phyloP scores from a whole-genome alignment of 2,329 filamentous ascomycete genomes.

The Aspergillus caelatus region DNA sequence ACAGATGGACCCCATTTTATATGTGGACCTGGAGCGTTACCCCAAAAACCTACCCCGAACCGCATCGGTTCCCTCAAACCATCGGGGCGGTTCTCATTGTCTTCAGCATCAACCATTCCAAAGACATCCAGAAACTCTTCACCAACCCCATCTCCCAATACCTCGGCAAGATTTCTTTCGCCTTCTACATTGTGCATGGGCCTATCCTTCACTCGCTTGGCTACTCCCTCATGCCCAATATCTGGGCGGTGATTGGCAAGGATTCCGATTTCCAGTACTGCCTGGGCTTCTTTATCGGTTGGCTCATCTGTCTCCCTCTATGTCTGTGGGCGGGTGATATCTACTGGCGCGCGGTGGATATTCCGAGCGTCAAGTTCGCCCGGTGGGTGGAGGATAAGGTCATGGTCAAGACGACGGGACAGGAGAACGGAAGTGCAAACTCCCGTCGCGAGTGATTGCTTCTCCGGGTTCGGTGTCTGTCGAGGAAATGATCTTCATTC shows the following conservation, averaged over 20 bases:
- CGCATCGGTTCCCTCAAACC: constrained; percentile 49
- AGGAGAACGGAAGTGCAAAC: constrained; percentile 9
- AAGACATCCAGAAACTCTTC: constrained; percentile 46
- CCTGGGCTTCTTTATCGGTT: constrained; percentile 43
- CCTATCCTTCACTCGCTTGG: constrained; percentile 48
- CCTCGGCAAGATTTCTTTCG: constrained; percentile 51
- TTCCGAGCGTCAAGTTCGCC: constrained; percentile 53
- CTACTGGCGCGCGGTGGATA: constrained; percentile 62
- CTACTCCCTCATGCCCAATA: constrained; percentile 47
- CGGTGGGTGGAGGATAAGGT: constrained; percentile 50
- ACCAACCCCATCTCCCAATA: constrained; percentile 47
- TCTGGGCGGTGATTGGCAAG: constrained; percentile 44
- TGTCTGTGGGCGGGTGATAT: constrained; percentile 61
- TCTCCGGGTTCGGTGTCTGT: background rate
- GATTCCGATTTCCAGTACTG: constrained; percentile 43
- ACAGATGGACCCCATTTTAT: constrained; percentile 47
- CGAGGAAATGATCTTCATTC: constrained; percentile 7
- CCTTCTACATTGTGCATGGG: constrained; percentile 52
- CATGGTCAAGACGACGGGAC: constrained; percentile 23
- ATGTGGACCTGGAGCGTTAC: constrained; percentile 42
- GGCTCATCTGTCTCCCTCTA: constrained; percentile 41
- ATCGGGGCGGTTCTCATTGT: constrained; percentile 48
- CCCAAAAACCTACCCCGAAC: constrained; percentile 44
- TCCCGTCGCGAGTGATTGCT: constrained; percentile 11
- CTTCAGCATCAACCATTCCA: constrained; percentile 45